Conservation (phyloP, 2,329 filamentous ascomycete species). For the Drechslerella coelobrocha region DNA sequence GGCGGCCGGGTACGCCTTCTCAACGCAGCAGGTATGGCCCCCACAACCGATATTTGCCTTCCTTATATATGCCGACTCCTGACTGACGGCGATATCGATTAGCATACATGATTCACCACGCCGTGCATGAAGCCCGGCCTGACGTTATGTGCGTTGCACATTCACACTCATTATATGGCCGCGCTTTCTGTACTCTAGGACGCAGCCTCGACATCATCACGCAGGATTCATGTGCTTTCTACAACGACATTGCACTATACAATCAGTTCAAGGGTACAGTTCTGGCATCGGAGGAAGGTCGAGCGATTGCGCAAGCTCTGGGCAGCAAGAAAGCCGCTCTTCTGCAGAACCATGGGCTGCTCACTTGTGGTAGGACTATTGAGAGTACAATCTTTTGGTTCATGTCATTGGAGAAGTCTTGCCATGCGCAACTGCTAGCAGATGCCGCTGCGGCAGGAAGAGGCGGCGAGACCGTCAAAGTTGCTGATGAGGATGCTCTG, state of each 20-base stretch:
- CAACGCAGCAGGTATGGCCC: constrained; percentile 58
- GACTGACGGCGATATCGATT: constrained; percentile 32
- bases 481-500: constrained; percentile 71
- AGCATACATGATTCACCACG: constrained; percentile 68
- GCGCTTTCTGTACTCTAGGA: constrained; percentile 69
- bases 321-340: constrained; percentile 64
- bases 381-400: constrained; percentile 66
- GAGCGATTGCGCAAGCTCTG: constrained; percentile 62
- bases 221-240: constrained; percentile 66
- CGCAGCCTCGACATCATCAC: constrained; percentile 67
- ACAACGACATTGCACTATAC: constrained; percentile 59
- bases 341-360: constrained; percentile 65
- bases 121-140: constrained; percentile 66
- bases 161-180: constrained; percentile 67
- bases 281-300: constrained; percentile 63
- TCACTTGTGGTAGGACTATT: constrained; percentile 63
- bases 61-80: constrained; percentile 54
- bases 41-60: background rate
- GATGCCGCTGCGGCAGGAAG: constrained; percentile 69
- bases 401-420: constrained; percentile 59
- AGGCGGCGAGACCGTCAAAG: constrained; percentile 70
- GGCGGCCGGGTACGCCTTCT: constrained; percentile 64
- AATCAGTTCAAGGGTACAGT: constrained; percentile 64
- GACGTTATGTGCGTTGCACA: constrained; percentile 68
- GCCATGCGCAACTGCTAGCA: constrained; percentile 61